Evolutionary conservation across 2,329 filamentous ascomycete genomes (phyloP).

Genomic region (Helminthosporium solani): DNA sequence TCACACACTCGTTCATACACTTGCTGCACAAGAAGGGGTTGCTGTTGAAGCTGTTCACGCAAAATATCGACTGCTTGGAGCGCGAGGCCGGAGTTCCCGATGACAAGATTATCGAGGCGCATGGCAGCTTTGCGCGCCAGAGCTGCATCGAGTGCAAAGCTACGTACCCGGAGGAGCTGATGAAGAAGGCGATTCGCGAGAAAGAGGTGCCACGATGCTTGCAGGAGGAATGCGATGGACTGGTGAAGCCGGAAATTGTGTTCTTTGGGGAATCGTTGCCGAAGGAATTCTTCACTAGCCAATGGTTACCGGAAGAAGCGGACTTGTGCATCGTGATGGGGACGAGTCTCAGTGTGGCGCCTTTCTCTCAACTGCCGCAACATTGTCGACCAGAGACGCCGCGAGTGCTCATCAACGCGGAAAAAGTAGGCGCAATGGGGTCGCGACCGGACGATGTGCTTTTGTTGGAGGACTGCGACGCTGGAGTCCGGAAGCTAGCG

Average conservation of each 20-base stretch:
- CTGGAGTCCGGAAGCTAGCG: conserved; percentile 75
- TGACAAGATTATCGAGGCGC: conserved; percentile 85
- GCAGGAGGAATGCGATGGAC: conserved; percentile 63
- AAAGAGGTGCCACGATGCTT: conserved; percentile 71
- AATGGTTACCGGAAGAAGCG: conserved; percentile 58
- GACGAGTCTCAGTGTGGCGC: conserved; percentile 82
- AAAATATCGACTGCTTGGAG: conserved; percentile 97
- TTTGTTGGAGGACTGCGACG: conserved; percentile 78
- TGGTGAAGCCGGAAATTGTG: conserved; percentile 92
- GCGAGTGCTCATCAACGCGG: conserved; percentile 82
- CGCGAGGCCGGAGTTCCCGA: conserved; percentile 78
- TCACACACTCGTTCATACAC: conserved; percentile 85
- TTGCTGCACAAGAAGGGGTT: conserved; percentile 77
- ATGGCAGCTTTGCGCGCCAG: conserved; percentile 89
- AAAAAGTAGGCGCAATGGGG: conserved; percentile 78
- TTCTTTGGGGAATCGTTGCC: conserved; percentile 85
- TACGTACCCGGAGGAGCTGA: conserved; percentile 69
- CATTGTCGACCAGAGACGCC: conserved; percentile 64
- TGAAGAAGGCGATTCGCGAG: conserved; percentile 67
- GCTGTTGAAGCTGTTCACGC: conserved; percentile 85
- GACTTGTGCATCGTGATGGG: conserved; percentile 85
- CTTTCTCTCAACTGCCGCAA: conserved; percentile 79
- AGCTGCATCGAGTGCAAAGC: conserved; percentile 85
- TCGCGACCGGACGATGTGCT: conserved; percentile 80
- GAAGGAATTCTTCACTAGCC: conserved; percentile 62